Evolutionary conservation across 495 filamentous ascomycete genomes (phyloP), one percentile per base, ranked within the genome.

Genomic region (Penicillium silybi): DNA sequence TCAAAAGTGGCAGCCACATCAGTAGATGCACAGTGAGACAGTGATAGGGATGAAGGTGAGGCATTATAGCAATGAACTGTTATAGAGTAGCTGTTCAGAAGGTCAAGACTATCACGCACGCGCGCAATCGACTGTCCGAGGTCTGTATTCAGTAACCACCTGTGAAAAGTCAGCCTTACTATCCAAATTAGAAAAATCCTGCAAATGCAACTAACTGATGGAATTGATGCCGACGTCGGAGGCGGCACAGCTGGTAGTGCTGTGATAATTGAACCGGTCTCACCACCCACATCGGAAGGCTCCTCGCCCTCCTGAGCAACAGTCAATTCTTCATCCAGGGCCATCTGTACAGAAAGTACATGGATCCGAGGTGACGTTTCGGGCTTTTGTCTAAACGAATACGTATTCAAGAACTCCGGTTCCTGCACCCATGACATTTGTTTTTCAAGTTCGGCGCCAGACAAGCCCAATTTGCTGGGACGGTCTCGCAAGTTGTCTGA

Each of bases 371-470:
- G 71, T 0, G 61, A 64, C 20, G 44, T 47, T 19, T 57, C 61
- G 9, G 58, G 57, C 44, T 62, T 60, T 22, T 62, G 57, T 38
- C 69, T 74, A 41, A 74, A 57, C 0, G 68, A 67, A 44, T 71
- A 71, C 2, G 62, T 70, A 48, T 66, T 68, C 48, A 68, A 19
- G n/a, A 53, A 34, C n/a, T 66, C 65, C 8, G 63, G 53, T 42
- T 67, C 62, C 15, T 64, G 65, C 11, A 65, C 27, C 66, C 66
- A 71, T 9, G 65, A 60, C 68, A 71, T 66, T 43, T 71, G 64
- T 25, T 15, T 58, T 8, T 60, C 53, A 22, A 59, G 34, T 20
- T 60, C 58, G 2, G 57, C 32, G n/a, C 45, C 62, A 27, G 52
- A 41, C 22, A 56, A 26, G 13, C 46, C 46, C n/a, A 43, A 32